phyloP scores from a whole-genome alignment of 768 basidiomycete genomes.

The Russula vinacea region DNA sequence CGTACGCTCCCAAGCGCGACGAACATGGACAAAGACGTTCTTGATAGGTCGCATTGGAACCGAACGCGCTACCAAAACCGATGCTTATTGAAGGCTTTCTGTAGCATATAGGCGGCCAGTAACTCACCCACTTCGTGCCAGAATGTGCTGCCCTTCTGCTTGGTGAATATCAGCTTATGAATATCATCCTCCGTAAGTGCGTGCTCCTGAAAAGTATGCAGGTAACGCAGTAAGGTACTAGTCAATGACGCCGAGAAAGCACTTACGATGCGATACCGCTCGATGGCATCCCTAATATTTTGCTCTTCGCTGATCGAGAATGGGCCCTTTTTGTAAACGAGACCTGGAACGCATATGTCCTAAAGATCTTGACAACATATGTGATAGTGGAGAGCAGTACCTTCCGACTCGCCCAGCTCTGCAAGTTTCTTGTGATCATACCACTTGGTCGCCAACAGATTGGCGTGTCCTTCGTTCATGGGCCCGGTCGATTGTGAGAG shows the following conservation, averaged over 20 bases:
- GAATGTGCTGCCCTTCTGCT: conserved; percentile 15
- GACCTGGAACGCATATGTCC: background rate
- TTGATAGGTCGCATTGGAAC: conserved; percentile 19
- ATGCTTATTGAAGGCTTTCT: background rate
- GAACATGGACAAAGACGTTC: conserved; percentile 19
- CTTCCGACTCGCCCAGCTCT: conserved; percentile 9
- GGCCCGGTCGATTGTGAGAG: background rate
- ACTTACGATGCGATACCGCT: conserved; percentile 17
- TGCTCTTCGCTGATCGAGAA: conserved; percentile 13
- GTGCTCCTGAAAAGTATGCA: conserved; percentile 4
- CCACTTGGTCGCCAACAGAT: conserved; percentile 15
- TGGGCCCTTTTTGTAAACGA: conserved; percentile 14
- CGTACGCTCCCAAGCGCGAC: conserved; percentile 17
- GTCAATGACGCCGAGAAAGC: background rate
- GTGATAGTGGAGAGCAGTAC: background rate
- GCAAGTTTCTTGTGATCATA: conserved; percentile 14
- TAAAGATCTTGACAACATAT: too few relatives aligned
- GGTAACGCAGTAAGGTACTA: background rate
- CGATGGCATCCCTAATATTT: conserved; percentile 6
- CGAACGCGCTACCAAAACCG: conserved; percentile 10
- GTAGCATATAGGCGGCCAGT: background rate
- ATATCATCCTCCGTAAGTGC: conserved; percentile 1
- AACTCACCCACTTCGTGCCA: conserved; percentile 12
- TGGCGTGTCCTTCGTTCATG: conserved; percentile 9
- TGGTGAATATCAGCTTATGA: conserved; percentile 4